Base-by-base conservation (phyloP, 805 yeast genomes). In the Tetrapisispora taiwanensis region DNA sequence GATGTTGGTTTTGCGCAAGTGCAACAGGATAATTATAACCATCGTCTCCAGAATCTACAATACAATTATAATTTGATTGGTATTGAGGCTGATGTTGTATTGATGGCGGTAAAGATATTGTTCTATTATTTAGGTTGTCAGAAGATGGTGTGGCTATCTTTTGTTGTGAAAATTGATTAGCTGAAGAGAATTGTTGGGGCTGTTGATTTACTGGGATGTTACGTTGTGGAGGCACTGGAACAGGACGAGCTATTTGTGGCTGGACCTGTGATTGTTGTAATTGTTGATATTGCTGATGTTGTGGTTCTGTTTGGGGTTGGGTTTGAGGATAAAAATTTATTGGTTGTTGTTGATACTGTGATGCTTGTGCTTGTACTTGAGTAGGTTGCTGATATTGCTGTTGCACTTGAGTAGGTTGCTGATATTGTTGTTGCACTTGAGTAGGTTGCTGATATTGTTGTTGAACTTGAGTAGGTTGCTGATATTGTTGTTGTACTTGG, bases 261-360 rank as follows among this genome's bases (percentile, higher is more conserved):
- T 30, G 41, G 10, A 28, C 22, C 26, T 35, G 34, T 7, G 28
- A 15, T 31, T 34, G 44, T 13, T 14, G 39, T 5, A 14, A 15
- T 27, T 31, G 26, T 18, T 9, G 39, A 26, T 18, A 17, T 24
- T 27, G 32, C n/a, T 12, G 40, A 8, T 17, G 38, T 15, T 40
- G 48, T 37, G 33, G 18, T 37, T 20, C 42, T 19, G 30, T 27
- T n/a, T 38, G 18, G 36, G 49, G 39, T 46, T 45, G 34, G 28
- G 48, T 20, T 39, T 51, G 39, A 3, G 20, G 39, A 45, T n/a
- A n/a, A n/a, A n/a, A n/a, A n/a, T n/a, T n/a, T n/a, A n/a, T n/a
- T n/a, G n/a, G n/a, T n/a, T 49, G 15, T 30, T 31, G 26, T 18
- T 9, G 39, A 26, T 18, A 17, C 32, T 27, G 32, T 18, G 5